Percentiles rank a stretch among this genome's conserved stretches.
These are phyloP conservation scores for Coemansia sp. DNA, from an alignment of 192 early-diverging fungal genomes.

Conservation along the genomic window DNA sequence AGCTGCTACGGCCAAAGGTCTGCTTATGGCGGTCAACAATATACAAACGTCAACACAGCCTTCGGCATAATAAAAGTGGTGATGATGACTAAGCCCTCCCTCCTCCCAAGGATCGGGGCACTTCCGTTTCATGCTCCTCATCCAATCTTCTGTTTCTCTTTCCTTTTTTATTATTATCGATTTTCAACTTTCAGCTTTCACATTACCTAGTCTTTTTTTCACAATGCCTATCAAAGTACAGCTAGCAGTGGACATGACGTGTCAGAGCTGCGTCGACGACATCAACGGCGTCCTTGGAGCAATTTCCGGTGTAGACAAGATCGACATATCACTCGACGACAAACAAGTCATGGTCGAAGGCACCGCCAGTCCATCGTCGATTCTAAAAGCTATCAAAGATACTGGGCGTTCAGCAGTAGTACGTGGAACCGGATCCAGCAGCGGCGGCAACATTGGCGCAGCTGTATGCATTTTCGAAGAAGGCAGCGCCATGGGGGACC, in stretches of 20 bases:
- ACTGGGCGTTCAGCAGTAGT: conserved; percentile 77
- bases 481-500: conserved; percentile 27
- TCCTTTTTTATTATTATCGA: not conserved
- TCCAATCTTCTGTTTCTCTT: no score
- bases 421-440: conserved; percentile 70
- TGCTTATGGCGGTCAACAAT: not conserved
- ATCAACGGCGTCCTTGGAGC: conserved; percentile 61
- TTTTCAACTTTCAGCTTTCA: not conserved
- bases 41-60: not conserved
- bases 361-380: conserved; percentile 48
- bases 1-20: not conserved
- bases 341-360: conserved; percentile 80
- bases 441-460: conserved; percentile 65
- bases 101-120: not conserved
- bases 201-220: not conserved
- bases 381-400: conserved; percentile 66
- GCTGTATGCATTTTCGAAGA: conserved; percentile 91
- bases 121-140: not conserved
- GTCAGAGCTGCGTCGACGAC: conserved; percentile 74
- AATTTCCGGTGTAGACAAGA: conserved; percentile 61
- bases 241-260: conserved; percentile 87
- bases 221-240: conserved; percentile 62
- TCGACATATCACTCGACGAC: conserved; percentile 66
- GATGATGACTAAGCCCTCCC: not conserved
- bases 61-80: not conserved